Conservation (phyloP, 176 grass and related monocot genomes). For the Tillandsia leiboldiana region DNA sequence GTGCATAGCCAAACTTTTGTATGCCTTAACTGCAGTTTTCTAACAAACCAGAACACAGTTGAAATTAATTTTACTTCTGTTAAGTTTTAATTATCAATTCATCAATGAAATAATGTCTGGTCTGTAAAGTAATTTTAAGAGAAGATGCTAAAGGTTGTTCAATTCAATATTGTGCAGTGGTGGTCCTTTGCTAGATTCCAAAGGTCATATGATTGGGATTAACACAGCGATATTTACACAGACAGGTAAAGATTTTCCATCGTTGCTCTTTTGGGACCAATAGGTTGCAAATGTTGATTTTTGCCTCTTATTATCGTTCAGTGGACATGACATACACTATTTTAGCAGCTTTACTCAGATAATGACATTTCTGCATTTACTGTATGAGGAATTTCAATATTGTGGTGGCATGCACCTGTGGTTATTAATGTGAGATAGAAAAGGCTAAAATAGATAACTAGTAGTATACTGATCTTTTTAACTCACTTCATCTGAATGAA, state of each 20-base stretch:
- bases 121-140: neutral
- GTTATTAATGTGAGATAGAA: neutral
- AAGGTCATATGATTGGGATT: constrained; percentile 88
- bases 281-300: neutral
- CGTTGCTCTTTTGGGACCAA: neutral
- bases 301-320: too few relatives aligned
- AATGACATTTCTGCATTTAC: neutral
- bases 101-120: too few relatives aligned
- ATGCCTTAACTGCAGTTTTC: too few relatives aligned
- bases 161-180: constrained; percentile 50
- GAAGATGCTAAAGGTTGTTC: constrained; percentile 14
- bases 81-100: too few relatives aligned
- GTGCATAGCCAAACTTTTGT: too few relatives aligned
- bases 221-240: constrained; percentile 99
- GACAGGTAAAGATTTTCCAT: constrained; percentile 41
- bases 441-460: neutral
- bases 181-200: constrained; percentile 87
- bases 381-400: neutral
- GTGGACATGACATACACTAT: neutral
- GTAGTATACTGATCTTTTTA: neutral
- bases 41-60: too few relatives aligned
- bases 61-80: too few relatives aligned
- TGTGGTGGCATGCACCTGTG: neutral
- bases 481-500: neutral
- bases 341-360: neutral